Conservation (phyloP, 2,329 filamentous ascomycete genomes). For the Colletotrichum sp. region DNA sequence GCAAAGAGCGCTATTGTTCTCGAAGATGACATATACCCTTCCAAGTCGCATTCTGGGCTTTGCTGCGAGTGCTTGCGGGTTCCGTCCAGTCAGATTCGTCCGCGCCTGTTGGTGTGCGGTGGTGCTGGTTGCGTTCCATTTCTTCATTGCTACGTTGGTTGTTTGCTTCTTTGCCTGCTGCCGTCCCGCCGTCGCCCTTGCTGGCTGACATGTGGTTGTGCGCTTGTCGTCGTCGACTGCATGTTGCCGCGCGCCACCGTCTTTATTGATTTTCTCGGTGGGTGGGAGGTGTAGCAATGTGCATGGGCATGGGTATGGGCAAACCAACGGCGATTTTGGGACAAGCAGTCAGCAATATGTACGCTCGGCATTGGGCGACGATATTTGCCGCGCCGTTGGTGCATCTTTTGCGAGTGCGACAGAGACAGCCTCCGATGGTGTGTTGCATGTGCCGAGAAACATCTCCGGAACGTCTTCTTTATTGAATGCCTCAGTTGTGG, state of each 20-base stretch:
- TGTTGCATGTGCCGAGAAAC: neutral
- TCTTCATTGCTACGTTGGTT: neutral
- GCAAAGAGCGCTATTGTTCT: neutral
- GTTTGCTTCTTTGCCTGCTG: neutral
- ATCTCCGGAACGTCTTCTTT: neutral
- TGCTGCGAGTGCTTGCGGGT: neutral
- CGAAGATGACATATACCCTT: neutral
- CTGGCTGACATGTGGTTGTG: neutral
- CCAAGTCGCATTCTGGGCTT: neutral
- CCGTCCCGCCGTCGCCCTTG: neutral
- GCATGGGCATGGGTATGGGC: neutral
- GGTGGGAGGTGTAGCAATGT: neutral
- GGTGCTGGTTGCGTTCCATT: neutral
- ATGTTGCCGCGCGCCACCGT: conserved; percentile 11
- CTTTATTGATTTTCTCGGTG: neutral
- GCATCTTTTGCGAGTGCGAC: neutral
- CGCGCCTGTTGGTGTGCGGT: neutral
- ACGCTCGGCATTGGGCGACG: neutral
- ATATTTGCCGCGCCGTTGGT: neutral
- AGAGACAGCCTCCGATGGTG: neutral
- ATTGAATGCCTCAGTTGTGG: neutral
- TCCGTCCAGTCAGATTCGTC: neutral
- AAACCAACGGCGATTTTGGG: neutral
- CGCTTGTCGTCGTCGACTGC: neutral
- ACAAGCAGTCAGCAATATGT: neutral